Base-by-base conservation (phyloP, 202 grass and related monocot genomes). In the Panicum virgatum region DNA sequence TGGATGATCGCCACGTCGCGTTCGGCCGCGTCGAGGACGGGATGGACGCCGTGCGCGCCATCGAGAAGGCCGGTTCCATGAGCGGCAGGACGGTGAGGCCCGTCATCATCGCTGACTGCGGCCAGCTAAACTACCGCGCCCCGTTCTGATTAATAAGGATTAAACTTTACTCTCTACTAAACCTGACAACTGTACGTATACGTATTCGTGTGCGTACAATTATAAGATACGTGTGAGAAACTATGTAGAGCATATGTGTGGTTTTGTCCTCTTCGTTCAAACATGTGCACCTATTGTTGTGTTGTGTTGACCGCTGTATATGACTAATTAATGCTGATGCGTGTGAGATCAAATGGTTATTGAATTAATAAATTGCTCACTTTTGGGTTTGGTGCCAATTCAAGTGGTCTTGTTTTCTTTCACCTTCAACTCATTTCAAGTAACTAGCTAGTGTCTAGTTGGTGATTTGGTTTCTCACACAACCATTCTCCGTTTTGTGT, bases 1-100 rank as follows among this genome's bases (percentile, higher is more conserved):
- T 89, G 7, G 87, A 89, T 78, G 47, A 30, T 36, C 77, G 78
- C 8, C 87, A 89, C 78, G 87, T 85, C 47, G 87, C 83, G 3
- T 89, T 89, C 77, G 82, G 87, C 44, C 82, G 65, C 44, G 87
- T 89, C 46, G 64, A 66, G 15, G 11, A 10, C 0, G 82, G 87
- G 0, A 71, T 85, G 77, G 53, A 29, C 1, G 38, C 7, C 16
- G 46, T 85, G 20, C 45, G 6, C 20, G 65, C 78, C 76, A 0
- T 89, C 46, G 77, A 82, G 3, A 82, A 50, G 72, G 56, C 58
- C 20, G 87, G 87, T 0, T 82, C 87, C 26, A 63, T 61, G 37
- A 85, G 82, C 62, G 78, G 82, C 43, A 72, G 73, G 77, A 89
- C 87, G 0, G 63, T 75, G 26, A 85, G 81, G 77, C 62, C 82